phyloP scores from a whole-genome alignment of 768 basidiomycete species.

The Psilocybe cubensis region DNA sequence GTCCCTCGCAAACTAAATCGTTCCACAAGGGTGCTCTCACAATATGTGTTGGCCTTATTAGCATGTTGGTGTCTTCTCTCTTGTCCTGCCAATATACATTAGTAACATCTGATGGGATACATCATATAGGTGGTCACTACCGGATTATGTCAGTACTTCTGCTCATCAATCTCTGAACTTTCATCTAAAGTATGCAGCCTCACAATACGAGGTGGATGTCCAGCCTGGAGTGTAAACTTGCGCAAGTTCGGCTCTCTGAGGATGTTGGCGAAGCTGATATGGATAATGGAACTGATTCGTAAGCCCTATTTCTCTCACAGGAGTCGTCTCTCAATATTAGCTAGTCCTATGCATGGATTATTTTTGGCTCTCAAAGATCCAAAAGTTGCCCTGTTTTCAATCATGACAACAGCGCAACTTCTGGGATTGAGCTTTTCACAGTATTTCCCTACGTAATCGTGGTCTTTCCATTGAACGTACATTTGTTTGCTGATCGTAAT shows the following conservation, averaged over 20 bases:
- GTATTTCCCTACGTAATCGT: constrained; percentile 57
- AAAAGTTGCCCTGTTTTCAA: constrained; percentile 54
- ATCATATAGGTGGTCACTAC: constrained; percentile 1
- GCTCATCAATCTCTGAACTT: background rate
- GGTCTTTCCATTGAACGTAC: background rate
- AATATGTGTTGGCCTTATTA: background rate
- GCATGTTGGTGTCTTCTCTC: background rate
- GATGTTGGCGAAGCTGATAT: constrained; percentile 70
- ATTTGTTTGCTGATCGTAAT: background rate
- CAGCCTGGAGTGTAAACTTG: constrained; percentile 53
- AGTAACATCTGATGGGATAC: background rate
- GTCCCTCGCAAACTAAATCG: constrained; percentile 6
- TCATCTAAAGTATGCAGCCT: constrained; percentile 37
- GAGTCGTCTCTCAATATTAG: background rate
- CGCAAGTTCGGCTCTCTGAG: constrained; percentile 67
- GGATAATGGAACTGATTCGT: constrained; percentile 64
- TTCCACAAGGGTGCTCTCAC: background rate
- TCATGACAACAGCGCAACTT: constrained; percentile 53
- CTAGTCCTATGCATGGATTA: constrained; percentile 55
- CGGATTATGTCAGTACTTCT: constrained; percentile 1
- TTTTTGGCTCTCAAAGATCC: constrained; percentile 58
- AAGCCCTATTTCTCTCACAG: constrained; percentile 22
- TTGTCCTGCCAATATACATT: background rate
- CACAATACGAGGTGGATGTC: constrained; percentile 65
- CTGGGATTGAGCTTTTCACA: constrained; percentile 63